A percentile compares a stretch with the other conserved stretches of the same genome.
These are phyloP conservation scores for Coleophoma crateriformis DNA, from an alignment of 2,329 filamentous ascomycete species.

Conservation along the genomic window DNA sequence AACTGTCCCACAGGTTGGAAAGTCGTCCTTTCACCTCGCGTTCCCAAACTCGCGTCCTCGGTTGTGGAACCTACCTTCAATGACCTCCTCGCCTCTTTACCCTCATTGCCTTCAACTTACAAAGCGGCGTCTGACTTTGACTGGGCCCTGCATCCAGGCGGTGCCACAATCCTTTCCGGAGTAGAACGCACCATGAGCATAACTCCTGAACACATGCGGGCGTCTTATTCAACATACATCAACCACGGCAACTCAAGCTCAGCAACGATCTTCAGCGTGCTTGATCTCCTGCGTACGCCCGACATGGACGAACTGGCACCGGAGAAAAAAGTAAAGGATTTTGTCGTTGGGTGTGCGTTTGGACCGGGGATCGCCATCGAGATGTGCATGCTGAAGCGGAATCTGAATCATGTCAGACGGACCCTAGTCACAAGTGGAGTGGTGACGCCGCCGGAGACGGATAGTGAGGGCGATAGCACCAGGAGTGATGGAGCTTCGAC, in stretches of 20 bases:
- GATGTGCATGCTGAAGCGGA: conserved; percentile 56
- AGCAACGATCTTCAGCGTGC: conserved; percentile 63
- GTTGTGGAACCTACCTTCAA: conserved; percentile 48
- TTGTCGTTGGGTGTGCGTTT: conserved; percentile 63
- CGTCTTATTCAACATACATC: conserved; percentile 65
- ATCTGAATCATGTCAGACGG: conserved; percentile 21
- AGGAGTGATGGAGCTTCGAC: conserved; percentile 17
- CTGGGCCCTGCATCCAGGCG: conserved; percentile 70
- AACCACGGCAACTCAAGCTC: conserved; percentile 65
- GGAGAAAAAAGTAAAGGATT: conserved; percentile 44
- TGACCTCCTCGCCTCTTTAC: conserved; percentile 44
- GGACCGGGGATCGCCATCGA: conserved; percentile 65
- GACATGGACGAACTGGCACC: conserved; percentile 55
- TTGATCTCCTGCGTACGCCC: conserved; percentile 53
- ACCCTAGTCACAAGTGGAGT: conserved; percentile 15
- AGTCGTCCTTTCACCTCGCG: conserved; percentile 55
- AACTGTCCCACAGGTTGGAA: conserved; percentile 50
- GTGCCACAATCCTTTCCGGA: conserved; percentile 59
- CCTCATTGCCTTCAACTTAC: conserved; percentile 37
- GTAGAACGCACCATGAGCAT: conserved; percentile 54
- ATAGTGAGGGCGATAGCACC: conserved; percentile 16
- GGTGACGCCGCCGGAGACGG: conserved; percentile 24
- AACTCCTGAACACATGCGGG: conserved; percentile 57
- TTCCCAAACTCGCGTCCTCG: conserved; percentile 49
- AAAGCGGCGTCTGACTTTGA: conserved; percentile 54